A percentile compares a stretch with the other conserved stretches of the same genome.
Evolutionary conservation across 495 filamentous ascomycete species (phyloP).

Genomic region (Symbiotaphrina buchneri): DNA sequence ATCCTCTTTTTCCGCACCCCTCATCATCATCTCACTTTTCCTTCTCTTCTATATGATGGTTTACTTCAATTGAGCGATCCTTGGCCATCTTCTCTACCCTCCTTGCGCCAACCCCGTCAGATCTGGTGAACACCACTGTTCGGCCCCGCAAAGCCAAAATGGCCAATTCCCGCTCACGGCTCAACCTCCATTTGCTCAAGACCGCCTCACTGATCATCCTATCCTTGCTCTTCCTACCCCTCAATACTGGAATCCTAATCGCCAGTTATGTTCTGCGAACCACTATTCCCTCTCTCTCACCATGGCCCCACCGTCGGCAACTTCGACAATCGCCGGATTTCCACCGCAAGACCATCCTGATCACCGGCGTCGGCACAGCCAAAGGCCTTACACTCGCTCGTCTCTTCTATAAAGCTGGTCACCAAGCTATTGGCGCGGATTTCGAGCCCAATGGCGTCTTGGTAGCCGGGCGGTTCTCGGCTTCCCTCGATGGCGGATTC

Average conservation of each 20-base stretch:
- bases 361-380: slow-evolving; percentile 48
- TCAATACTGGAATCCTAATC: slow-evolving; percentile 25
- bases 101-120: too few species aligned
- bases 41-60: too few species aligned
- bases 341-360: slow-evolving; percentile 35
- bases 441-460: slow-evolving; percentile 22
- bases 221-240: slow-evolving; percentile 27
- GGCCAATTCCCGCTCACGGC: slow-evolving; percentile 9
- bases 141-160: slow-evolving; percentile 8
- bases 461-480: slow-evolving; percentile 19
- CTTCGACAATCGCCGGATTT: slow-evolving; percentile 17
- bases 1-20: too few species aligned
- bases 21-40: too few species aligned
- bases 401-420: slow-evolving; percentile 37
- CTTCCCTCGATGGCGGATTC: slow-evolving; percentile 19
- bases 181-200: slow-evolving; percentile 18
- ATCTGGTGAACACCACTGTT: too few species aligned
- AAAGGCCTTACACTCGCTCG: slow-evolving; percentile 48
- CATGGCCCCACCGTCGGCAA: slow-evolving; percentile 8
- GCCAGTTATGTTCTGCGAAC: slow-evolving; percentile 13
- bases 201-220: slow-evolving; percentile 24
- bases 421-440: slow-evolving; percentile 52
- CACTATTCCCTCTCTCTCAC: slow-evolving; percentile 6
- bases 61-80: too few species aligned
- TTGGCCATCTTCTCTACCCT: too few species aligned